Evolutionary conservation across 1,139 yeast genomes (phyloP), one percentile per base, ranked within the genome.

Genomic region (Lodderomyces oxycetoniae): DNA sequence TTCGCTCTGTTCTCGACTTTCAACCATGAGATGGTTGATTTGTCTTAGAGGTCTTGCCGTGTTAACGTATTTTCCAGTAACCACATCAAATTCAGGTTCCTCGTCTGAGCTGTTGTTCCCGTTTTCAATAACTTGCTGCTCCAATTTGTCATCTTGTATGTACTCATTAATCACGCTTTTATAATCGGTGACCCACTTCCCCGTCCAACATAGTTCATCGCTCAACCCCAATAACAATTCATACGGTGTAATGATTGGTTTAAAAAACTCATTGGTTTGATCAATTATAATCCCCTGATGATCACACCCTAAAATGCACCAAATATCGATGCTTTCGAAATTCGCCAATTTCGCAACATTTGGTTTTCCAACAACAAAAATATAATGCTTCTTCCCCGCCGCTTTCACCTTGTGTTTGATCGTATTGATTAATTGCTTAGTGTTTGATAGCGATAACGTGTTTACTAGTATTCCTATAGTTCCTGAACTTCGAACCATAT

Each of bases 341-440:
- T 91, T 91, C 9, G 98, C 98, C 36, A 91, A 66, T 50, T 91
- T 91, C 26, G 98, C 95, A 4, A 91, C 96, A 51, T 91, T 91
- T n/a, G 97, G 97, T 54, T 93, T 93, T 11, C 99, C 99, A 5
- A 91, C 97, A 5, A 89, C 97, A 61, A 91, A 88, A 49, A 87
- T 72, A 52, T 91, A 91, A 46, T 85, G 91, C 52, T 93, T 93
- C 58, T 91, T 91, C 2, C 88, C 96, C 0, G 93, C 88, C 4
- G 66, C 69, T 34, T 69, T 72, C 38, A 91, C 76, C 57, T 80
- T 74, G 17, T 62, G 52, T 16, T 75, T 71, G 4, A 88, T 74
- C 23, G 71, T 68, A 40, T 78, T 74, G 32, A 89, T 67, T 21
- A 88, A 63, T 8, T 57, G 64, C 36, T 76, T 77, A 13, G 95